Base-by-base conservation (phyloP, 495 filamentous ascomycete species). In the Penicillium argentinense region DNA sequence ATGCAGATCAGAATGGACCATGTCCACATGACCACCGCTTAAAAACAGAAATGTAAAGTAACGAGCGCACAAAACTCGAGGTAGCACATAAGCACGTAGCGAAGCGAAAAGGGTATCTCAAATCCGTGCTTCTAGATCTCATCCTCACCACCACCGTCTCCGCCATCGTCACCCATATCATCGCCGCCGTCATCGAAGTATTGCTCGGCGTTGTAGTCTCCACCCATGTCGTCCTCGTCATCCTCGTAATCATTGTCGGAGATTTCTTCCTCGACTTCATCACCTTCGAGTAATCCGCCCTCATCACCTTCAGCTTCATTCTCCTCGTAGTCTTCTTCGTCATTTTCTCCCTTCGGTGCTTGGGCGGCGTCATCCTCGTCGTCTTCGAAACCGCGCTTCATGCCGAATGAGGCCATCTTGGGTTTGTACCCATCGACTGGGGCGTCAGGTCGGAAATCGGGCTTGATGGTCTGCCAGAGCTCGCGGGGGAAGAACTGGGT, bases 121-220 rank as follows among this genome's bases (percentile, higher is more conserved):
- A 52, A 42, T 51, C 39, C 39, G 39, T 50, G 32, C 39, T 42
- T 63, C 63, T 73, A 78, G 6, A 60, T 70, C 32, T 75, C 75
- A 38, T 74, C 77, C 34, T 78, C 78, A 21, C 68, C 78, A 13
- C 66, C 76, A 12, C 69, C 76, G 40, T 70, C 74, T n/a, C 68
- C 68, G 5, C 66, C 64, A 49, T 77, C 76, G 30, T 78, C 75
- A 21, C 71, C 74, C 47, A 64, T 72, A 24, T 85, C 82, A 45
- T 81, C 80, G 34, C 78, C 82, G 6, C 82, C 82, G 26, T 66
- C 77, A 54, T 84, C 81, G 46, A 84, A 85, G 68, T 84, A 84
- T 39, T 82, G 73, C 49, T 85, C 81, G 0, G 81, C 81, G 53
- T 85, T 82, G 60, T 85, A 84, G 48, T 80, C 78, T 0, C 74